A percentile compares a stretch with the other conserved stretches of the same genome.
phyloP scores from a whole-genome alignment of 1,139 yeast genomes.

The Geotrichum aggregatum region DNA sequence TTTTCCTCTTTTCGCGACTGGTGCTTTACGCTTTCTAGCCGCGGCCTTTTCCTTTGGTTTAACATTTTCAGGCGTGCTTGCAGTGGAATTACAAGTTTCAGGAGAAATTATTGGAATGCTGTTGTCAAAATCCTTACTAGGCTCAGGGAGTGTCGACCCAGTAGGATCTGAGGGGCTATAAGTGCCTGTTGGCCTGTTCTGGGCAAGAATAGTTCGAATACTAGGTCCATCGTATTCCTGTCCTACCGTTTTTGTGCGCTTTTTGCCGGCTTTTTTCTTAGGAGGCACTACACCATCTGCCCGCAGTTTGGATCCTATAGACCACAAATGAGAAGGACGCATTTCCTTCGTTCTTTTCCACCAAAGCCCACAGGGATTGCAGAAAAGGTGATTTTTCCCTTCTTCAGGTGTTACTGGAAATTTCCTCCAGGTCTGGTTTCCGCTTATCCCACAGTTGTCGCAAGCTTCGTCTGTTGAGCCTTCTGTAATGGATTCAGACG shows the following conservation, averaged over 20 bases:
- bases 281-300: not conserved
- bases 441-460: constrained; percentile 39
- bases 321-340: constrained; percentile 32
- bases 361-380: constrained; percentile 42
- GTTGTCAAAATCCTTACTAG: too few species aligned
- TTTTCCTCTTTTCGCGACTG: not conserved
- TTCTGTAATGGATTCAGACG: not conserved
- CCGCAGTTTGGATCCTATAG: not conserved
- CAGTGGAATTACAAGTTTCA: not conserved
- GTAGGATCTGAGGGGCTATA: too few species aligned
- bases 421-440: constrained; percentile 40
- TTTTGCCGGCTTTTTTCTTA: not conserved
- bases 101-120: not conserved
- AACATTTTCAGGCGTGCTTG: not conserved
- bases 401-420: constrained; percentile 16
- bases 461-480: constrained; percentile 16
- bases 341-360: constrained; percentile 32
- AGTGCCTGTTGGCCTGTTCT: not conserved
- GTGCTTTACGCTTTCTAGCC: not conserved
- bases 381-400: constrained; percentile 27
- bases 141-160: too few species aligned
- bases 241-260: not conserved
- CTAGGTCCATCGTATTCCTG: constrained; percentile 11
- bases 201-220: constrained; percentile 14
- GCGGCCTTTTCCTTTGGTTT: not conserved